Evolutionary conservation across 2,329 filamentous ascomycete genomes (phyloP).

Genomic region (Rutstroemia sp.): DNA sequence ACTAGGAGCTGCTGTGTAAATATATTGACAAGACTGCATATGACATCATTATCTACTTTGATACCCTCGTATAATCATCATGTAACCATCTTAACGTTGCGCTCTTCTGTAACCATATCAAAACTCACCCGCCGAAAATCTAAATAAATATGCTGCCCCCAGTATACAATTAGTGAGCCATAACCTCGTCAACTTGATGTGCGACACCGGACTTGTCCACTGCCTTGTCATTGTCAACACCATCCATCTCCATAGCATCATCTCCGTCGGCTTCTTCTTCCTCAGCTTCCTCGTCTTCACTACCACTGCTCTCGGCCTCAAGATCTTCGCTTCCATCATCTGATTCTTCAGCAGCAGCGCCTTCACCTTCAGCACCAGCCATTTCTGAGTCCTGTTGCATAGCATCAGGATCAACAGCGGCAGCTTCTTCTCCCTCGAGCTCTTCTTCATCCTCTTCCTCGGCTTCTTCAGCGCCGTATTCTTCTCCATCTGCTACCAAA

Average conservation of each 20-base stretch:
- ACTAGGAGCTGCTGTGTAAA: background rate
- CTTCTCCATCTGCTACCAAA: conserved; percentile 72
- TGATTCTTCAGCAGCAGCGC: conserved; percentile 52
- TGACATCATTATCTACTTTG: background rate
- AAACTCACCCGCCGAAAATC: conserved; percentile 4
- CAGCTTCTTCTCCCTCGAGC: conserved; percentile 48
- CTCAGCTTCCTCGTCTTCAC: conserved; percentile 41
- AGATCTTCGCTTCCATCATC: conserved; percentile 75
- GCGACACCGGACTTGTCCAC: conserved; percentile 13
- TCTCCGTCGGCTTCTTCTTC: conserved; percentile 41
- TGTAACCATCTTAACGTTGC: background rate
- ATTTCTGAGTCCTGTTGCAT: conserved; percentile 66
- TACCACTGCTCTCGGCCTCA: conserved; percentile 68
- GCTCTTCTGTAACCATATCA: background rate
- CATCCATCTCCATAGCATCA: conserved; percentile 46
- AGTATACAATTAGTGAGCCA: conserved; percentile 8
- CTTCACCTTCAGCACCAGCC: conserved; percentile 57
- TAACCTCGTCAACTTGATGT: conserved; percentile 20
- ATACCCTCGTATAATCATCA: background rate
- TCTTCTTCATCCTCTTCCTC: conserved; percentile 65
- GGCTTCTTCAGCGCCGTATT: conserved; percentile 86
- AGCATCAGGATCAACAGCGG: conserved; percentile 33
- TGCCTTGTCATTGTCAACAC: conserved; percentile 25
- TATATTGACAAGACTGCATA: too few species aligned
- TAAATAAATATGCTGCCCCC: background rate